Evolutionary conservation across 495 filamentous ascomycete species (phyloP), one percentile per base, ranked within the genome.

Genomic region (Penicillium turbatum): DNA sequence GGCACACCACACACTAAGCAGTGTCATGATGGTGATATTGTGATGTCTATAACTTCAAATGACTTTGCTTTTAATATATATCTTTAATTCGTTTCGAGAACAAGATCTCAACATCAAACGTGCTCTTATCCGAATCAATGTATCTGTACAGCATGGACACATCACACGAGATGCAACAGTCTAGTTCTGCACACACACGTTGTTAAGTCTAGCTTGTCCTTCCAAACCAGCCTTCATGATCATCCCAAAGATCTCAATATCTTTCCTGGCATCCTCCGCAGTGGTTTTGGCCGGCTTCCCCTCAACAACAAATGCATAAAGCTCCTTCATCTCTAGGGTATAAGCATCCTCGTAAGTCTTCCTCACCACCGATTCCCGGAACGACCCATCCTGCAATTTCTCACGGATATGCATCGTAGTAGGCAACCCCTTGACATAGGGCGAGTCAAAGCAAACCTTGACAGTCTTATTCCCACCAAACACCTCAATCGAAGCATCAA

Each of bases 381-480:
- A 59, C 8, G 57, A 70, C 7, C 56, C 61, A 15, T 68, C 54
- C 17, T 62, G 56, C 39, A 66, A 60, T 40, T 60, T 54, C 51
- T 79, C 75, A 13, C 65, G 38, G 8, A 79, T 57, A 5, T 48
- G 64, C 56, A 79, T 65, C 5, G 54, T 71, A 35, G 73, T 67
- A 1, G 76, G 74, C 21, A 80, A 64, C 0, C 75, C 76, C 51
- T 78, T 80, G 32, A 80, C 64, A 48, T 73, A 80, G 5, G 76
- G 77, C 0, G 71, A 76, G 38, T 79, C 65, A 48, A 73, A 78
- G 21, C 68, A 36, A 8, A 80, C 57, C 12, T 38, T 43, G 17
- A 62, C 55, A n/a, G 60, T 72, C 61, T 80, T 81, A 7, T 62
- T 59, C n/a, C 60, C 54, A 13, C 66, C 62, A 61, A 73, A 79